phyloP scores from a whole-genome alignment of 768 basidiomycete species.

The Suillus paluster region DNA sequence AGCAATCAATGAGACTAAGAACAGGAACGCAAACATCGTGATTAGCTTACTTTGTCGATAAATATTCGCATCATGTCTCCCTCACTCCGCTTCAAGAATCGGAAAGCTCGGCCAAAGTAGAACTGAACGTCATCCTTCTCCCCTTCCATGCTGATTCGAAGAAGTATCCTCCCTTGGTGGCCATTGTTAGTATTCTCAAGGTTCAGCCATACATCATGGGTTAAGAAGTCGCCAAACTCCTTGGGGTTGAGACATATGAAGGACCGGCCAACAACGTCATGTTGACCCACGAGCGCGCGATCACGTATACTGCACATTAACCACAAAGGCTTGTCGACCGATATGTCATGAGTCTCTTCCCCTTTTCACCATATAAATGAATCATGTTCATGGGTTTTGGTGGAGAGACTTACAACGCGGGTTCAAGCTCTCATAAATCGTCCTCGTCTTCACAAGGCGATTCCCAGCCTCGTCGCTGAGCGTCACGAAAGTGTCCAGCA shows the following conservation, averaged over 20 bases:
- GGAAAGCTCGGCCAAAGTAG: constrained; percentile 95
- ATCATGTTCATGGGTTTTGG: not conserved
- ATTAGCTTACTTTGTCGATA: constrained; percentile 82
- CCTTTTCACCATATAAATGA: constrained; percentile 49
- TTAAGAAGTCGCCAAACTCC: constrained; percentile 85
- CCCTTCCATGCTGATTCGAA: constrained; percentile 96
- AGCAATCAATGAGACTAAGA: not conserved
- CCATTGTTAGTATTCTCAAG: constrained; percentile 62
- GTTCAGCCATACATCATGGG: constrained; percentile 92
- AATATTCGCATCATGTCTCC: constrained; percentile 95
- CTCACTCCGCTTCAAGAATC: constrained; percentile 90
- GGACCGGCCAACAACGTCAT: constrained; percentile 88
- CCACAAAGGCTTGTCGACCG: constrained; percentile 94
- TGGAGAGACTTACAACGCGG: constrained; percentile 76
- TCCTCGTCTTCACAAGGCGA: constrained; percentile 91
- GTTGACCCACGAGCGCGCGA: constrained; percentile 88
- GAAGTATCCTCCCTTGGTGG: constrained; percentile 73
- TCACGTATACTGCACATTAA: constrained; percentile 95
- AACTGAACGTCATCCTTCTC: constrained; percentile 98
- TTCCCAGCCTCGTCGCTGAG: constrained; percentile 92
- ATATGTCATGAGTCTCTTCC: constrained; percentile 97
- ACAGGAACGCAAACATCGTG: not conserved
- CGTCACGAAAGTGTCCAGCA: constrained; percentile 90
- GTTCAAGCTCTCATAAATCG: constrained; percentile 87
- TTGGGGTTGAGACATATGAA: constrained; percentile 92